Evolutionary conservation across 352 stramenopile species (phyloP), one percentile per base, ranked within the genome.

Genomic region (Phytophthora constricta): DNA sequence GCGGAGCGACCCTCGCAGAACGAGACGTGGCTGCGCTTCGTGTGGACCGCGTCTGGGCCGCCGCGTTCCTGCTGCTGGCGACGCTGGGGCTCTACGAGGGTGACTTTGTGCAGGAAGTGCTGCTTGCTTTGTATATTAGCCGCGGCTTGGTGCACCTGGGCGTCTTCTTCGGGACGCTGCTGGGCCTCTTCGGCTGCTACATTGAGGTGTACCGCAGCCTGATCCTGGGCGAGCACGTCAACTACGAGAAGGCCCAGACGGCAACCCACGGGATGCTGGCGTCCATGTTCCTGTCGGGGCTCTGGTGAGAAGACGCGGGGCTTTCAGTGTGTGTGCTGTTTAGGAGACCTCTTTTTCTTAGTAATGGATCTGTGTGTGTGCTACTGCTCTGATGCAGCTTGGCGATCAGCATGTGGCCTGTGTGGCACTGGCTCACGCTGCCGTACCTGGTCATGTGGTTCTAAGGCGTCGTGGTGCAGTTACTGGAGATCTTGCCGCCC

Each of bases 391-490:
- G 7, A 14, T 39, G 26, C 54, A 93, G 84, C 69, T 84, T 90
- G 50, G 72, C 76, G n/a, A 72, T 93, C 48, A 82, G 82, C 5
- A 79, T 93, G 68, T 93, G 85, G 82, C 82, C 85, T 1, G 77
- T 91, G 34, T 93, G 85, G 85, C 67, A 84, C 27, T 89, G 80
- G 85, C 68, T 93, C 31, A 93, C 85, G 34, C 23, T 90, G 45
- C 80, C 81, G 41, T 91, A 91, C 64, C 69, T 93, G 51, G 87
- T 93, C 72, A 93, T 93, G 82, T 88, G 81, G 76, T 90, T 88
- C 46, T 93, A 83, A 83, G 85, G 85, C 41, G 74, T 93, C 31
- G 77, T 93, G 48, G 76, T 93, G 23, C 85, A 91, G 64, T 49
- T 89, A 4, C 59, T 90, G 46, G 74, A 90, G 41, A 69, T 93